These are phyloP conservation scores for Fusarium sp. DNA, from an alignment of 2,329 filamentous ascomycete species.

Conservation along the genomic window DNA sequence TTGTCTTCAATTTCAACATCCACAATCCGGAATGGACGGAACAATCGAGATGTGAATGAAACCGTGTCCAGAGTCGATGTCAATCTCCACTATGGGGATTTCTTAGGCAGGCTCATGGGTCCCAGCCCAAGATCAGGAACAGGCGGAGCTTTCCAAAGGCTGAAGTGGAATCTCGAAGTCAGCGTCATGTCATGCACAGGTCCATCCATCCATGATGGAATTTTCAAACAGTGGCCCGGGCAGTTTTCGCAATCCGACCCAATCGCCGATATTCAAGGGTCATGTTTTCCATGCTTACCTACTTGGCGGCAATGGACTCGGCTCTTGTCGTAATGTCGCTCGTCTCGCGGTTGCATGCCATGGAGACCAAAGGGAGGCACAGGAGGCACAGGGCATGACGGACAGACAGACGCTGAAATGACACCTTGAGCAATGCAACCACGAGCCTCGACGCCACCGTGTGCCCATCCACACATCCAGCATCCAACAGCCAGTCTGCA, in stretches of 20 bases:
- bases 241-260: constrained; percentile 9
- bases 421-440: constrained; percentile 2
- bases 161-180: constrained; percentile 3
- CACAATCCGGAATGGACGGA: not conserved
- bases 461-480: not conserved
- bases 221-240: constrained; percentile 8
- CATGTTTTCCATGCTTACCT: constrained; percentile 9
- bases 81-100: not conserved
- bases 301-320: constrained; percentile 18
- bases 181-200: not conserved
- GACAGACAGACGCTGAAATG: not conserved
- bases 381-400: not conserved
- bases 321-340: constrained; percentile 12
- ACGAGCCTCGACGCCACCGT: constrained; percentile 10
- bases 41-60: not conserved
- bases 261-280: not conserved
- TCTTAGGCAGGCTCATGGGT: not conserved
- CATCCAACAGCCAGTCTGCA: not conserved
- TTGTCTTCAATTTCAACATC: not conserved
- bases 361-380: constrained; percentile 9
- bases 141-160: constrained; percentile 12
- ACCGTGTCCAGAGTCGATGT: not conserved
- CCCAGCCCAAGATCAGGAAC: constrained; percentile 17
- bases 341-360: constrained; percentile 2
- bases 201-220: constrained; percentile 3